These are phyloP conservation scores for Tolypocladium inflatum DNA, from an alignment of 2,329 filamentous ascomycete species.

Conservation along the genomic window DNA sequence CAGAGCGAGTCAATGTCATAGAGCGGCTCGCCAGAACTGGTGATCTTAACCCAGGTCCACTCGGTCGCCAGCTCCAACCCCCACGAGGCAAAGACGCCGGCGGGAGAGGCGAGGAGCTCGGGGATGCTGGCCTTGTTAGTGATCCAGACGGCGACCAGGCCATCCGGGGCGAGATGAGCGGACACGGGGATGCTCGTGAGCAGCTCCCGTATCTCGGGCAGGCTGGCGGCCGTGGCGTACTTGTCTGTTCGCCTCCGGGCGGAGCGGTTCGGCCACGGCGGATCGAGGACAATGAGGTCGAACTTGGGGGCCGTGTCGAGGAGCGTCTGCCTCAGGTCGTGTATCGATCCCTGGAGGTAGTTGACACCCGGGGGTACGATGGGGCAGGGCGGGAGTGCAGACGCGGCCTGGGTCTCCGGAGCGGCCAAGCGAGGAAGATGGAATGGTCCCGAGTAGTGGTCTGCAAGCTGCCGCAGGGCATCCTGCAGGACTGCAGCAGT, in stretches of 20 bases:
- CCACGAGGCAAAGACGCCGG: slow-evolving; percentile 57
- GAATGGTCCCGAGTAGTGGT: slow-evolving; percentile 32
- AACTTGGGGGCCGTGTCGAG: slow-evolving; percentile 41
- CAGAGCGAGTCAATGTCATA: slow-evolving; percentile 49
- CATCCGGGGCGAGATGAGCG: slow-evolving; percentile 39
- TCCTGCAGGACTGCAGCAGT: slow-evolving; percentile 33
- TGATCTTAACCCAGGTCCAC: slow-evolving; percentile 75
- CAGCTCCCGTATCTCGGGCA: slow-evolving; percentile 37
- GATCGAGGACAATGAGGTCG: slow-evolving; percentile 62
- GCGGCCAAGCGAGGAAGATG: slow-evolving; percentile 30
- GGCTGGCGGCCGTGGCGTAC: slow-evolving; percentile 36
- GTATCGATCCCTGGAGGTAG: slow-evolving; percentile 40
- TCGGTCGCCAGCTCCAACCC: slow-evolving; percentile 56
- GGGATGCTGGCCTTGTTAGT: slow-evolving; percentile 60
- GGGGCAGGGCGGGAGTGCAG: slow-evolving; percentile 4
- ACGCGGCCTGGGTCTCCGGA: neutral
- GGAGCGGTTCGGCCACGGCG: slow-evolving; percentile 75
- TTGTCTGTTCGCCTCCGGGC: slow-evolving; percentile 47
- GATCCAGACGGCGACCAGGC: slow-evolving; percentile 64
- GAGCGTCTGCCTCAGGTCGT: slow-evolving; percentile 30
- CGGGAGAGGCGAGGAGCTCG: slow-evolving; percentile 39
- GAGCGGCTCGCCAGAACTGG: slow-evolving; percentile 53
- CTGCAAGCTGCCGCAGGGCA: slow-evolving; percentile 29
- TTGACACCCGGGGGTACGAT: slow-evolving; percentile 31
- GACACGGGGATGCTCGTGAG: slow-evolving; percentile 48